A percentile compares a stretch with the other conserved stretches of the same genome.
These are phyloP conservation scores for Platanthera zijinensis DNA, from an alignment of 106 monocot species.

Conservation along the genomic window DNA sequence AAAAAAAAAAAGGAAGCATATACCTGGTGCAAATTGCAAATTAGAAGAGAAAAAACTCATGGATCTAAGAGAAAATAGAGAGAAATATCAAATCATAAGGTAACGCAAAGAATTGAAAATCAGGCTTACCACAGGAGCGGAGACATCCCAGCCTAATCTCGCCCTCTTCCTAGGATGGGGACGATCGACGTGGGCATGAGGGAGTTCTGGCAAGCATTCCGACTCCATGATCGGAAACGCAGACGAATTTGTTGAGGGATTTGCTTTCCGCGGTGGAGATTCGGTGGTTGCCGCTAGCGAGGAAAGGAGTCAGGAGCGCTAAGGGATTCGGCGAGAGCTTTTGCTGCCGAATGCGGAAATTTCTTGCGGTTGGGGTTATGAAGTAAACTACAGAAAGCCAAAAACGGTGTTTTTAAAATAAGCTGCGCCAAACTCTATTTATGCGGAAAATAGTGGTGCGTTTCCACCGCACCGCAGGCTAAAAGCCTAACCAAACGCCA, in stretches of 20 bases:
- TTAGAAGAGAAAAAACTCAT: neutral
- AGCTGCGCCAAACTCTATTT: too few species aligned
- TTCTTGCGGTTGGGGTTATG: too few species aligned
- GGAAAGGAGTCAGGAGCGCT: too few species aligned
- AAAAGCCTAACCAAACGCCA: too few species aligned
- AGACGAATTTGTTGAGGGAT: neutral
- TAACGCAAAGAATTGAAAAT: neutral
- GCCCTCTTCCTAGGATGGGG: slow-evolving; percentile 44
- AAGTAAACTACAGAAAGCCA: too few species aligned
- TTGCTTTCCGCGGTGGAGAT: neutral
- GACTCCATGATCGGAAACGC: slow-evolving; percentile 26
- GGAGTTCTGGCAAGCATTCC: slow-evolving; percentile 36
- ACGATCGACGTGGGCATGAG: slow-evolving; percentile 30
- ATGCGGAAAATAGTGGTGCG: too few species aligned
- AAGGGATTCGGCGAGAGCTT: too few species aligned
- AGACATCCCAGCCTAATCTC: slow-evolving; percentile 40
- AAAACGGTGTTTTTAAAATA: too few species aligned
- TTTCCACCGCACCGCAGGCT: too few species aligned
- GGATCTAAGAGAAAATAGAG: slow-evolving; percentile 6
- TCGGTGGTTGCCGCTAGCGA: too few species aligned
- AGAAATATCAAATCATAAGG: neutral
- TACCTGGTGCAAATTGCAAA: neutral
- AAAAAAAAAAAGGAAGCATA: neutral
- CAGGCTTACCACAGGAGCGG: neutral
- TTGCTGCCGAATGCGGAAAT: too few species aligned